Base-by-base conservation (phyloP, 495 filamentous ascomycete species). In the Halenospora varia region DNA sequence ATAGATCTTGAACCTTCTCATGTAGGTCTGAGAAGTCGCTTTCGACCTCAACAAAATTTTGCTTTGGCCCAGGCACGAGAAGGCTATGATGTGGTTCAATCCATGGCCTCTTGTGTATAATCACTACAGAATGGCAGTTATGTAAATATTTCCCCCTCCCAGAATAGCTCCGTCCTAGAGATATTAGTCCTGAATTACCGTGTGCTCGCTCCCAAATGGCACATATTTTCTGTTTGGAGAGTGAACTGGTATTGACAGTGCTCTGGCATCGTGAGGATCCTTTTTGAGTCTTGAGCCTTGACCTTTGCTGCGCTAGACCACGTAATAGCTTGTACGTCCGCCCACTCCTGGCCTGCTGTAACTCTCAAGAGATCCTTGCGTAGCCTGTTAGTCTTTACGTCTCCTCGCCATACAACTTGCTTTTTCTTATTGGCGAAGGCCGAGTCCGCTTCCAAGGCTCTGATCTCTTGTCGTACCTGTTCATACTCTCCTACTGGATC, bases 381-480 rank as follows among this genome's bases (percentile, higher is more conserved):
- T 2, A 46, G 18, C 40, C 47, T 47, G 11, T 18, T 18, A 1
- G 23, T 8, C 39, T 46, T 23, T 10, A 23, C 2, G 2, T 8
- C 77, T 1, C 84, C 84, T 19, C 83, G 71, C 84, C 84, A 86
- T 20, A 83, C 71, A 3, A 81, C 70, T 66, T 85, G 78, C 29
- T 79, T 77, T 55, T 75, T 75, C 57, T 87, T 87, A 3, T 74
- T 67, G 40, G 70, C 62, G 70, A 75, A 76, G 1, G 59, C 52
- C 50, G 59, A 46, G 0, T 53, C 24, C 0, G 22, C 60, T 56
- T 73, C 74, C 25, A 62, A 45, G 23, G 55, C 51, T 2, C 62
- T 57, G 8, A 77, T 73, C n/a, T 80, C 75, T 22, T 65, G 51
- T 11, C 65, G 69, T 0, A 81, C 74, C 57, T 80, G 77, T 19